Evolutionary conservation across 2,329 filamentous ascomycete species (phyloP), one percentile per base, ranked within the genome.

Genomic region (Aspergillus luchuensis): DNA sequence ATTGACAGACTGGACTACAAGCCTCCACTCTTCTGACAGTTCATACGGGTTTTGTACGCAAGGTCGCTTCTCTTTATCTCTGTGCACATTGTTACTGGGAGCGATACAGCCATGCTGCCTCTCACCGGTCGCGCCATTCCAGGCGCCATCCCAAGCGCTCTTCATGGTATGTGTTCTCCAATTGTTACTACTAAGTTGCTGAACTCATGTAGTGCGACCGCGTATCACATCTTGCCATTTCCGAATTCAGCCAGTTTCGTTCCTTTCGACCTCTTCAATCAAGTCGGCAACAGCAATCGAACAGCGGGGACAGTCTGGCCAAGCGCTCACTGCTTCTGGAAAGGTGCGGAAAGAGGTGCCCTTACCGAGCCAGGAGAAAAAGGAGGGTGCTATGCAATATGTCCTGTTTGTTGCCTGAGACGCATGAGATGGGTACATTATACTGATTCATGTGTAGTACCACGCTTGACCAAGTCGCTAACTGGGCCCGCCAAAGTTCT

Each of bases 401-500:
- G 80, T 80, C 60, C 71, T 82, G 78, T 80, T 70, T 57, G 77
- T 76, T 28, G 11, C 49, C 56, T 58, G 30, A 30, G 25, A 49
- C 15, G 8, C 52, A 38, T 49, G 23, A 15, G 36, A 11, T 15
- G 23, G 23, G 53, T 55, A 28, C 53, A n/a, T 19, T 15, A 38
- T 51, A 51, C 47, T 50, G 13, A 50, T 50, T 11, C 58, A 13
- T 48, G 15, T 50, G 25, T 47, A 79, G 77, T 65, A 79, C 77
- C 10, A 79, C 77, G 0, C 75, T 79, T 73, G 92, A 96, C 76
- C 86, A 90, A 74, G 86, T 96, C 69, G 82, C 90, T 78, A 96
- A 95, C 81, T 96, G 92, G 91, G 91, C 89, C 57, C 89, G 91
- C 54, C 91, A 96, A 79, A 89, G 89, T 66, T 96, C 91, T 19